These are phyloP conservation scores for Spizellomyces sp. DNA, from an alignment of 192 early-diverging fungal genomes.

Conservation along the genomic window DNA sequence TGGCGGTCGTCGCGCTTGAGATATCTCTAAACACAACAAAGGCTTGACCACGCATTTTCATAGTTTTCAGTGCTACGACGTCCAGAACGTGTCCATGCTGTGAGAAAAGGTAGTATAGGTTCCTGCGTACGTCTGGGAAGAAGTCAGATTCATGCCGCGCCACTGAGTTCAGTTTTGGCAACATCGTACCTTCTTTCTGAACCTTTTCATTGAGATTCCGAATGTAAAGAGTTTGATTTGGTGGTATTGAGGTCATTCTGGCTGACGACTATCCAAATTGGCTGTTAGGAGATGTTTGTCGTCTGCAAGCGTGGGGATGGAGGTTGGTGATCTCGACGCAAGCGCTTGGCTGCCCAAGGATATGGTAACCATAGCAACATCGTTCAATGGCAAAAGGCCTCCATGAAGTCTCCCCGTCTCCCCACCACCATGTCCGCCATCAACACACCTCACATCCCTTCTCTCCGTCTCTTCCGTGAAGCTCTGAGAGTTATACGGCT, in stretches of 20 bases:
- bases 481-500: slow-evolving; percentile 16
- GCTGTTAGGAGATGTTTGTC: too few relatives aligned
- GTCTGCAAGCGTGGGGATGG: too few relatives aligned
- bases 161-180: neutral
- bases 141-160: slow-evolving; percentile 30
- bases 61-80: slow-evolving; percentile 81
- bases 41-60: slow-evolving; percentile 90
- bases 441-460: slow-evolving; percentile 10
- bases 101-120: slow-evolving; percentile 83
- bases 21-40: slow-evolving; percentile 89
- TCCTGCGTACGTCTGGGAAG: slow-evolving; percentile 62
- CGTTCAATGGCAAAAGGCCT: too few relatives aligned
- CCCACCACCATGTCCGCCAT: neutral
- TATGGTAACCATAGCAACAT: too few relatives aligned
- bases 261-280: too few relatives aligned
- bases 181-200: slow-evolving; percentile 68
- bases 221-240: slow-evolving; percentile 88
- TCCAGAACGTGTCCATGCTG: slow-evolving; percentile 85
- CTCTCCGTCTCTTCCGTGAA: slow-evolving; percentile 16
- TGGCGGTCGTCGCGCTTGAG: slow-evolving; percentile 79
- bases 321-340: too few relatives aligned
- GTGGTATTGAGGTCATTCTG: slow-evolving; percentile 43
- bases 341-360: too few relatives aligned
- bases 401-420: too few relatives aligned
- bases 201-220: slow-evolving; percentile 72